phyloP scores from a whole-genome alignment of 345 rosid genomes.

The Viola odorata region DNA sequence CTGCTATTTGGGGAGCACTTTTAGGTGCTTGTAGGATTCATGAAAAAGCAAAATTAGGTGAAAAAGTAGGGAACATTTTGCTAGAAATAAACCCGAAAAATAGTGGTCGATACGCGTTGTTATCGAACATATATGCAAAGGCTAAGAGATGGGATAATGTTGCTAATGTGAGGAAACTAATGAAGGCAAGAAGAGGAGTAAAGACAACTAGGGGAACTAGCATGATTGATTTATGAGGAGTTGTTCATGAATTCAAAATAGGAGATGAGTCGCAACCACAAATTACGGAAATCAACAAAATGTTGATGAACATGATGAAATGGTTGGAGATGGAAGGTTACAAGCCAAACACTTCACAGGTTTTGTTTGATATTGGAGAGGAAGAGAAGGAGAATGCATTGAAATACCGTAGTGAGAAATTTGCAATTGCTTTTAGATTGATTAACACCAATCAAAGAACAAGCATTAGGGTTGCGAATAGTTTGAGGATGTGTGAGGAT shows the following conservation, averaged over 20 bases:
- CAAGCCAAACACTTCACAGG: conserved; percentile 30
- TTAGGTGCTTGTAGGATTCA: conserved; percentile 41
- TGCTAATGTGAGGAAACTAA: conserved; percentile 28
- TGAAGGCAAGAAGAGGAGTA: conserved; percentile 43
- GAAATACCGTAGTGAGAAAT: conserved; percentile 39
- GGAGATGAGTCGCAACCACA: conserved; percentile 38
- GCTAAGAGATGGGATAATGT: conserved; percentile 41
- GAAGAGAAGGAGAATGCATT: conserved; percentile 36
- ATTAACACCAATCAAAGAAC: conserved; percentile 31
- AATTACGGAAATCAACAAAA: conserved; percentile 24
- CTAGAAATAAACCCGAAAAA: conserved; percentile 35
- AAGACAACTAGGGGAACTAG: conserved; percentile 34
- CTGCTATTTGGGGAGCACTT: conserved; percentile 44
- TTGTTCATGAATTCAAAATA: conserved; percentile 38
- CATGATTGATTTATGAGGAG: conserved; percentile 27
- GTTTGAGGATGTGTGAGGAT: conserved; percentile 39
- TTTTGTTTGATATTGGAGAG: conserved; percentile 38
- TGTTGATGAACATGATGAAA: conserved; percentile 27
- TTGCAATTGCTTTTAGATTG: conserved; percentile 40
- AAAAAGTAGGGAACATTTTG: conserved; percentile 33
- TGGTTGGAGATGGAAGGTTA: conserved; percentile 33
- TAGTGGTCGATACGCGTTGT: conserved; percentile 37
- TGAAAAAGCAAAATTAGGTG: conserved; percentile 34
- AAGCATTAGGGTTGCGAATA: conserved; percentile 32
- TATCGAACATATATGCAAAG: conserved; percentile 42